These are phyloP conservation scores for Excoecaria agallocha DNA, from an alignment of 345 rosid species.

Conservation along the genomic window DNA sequence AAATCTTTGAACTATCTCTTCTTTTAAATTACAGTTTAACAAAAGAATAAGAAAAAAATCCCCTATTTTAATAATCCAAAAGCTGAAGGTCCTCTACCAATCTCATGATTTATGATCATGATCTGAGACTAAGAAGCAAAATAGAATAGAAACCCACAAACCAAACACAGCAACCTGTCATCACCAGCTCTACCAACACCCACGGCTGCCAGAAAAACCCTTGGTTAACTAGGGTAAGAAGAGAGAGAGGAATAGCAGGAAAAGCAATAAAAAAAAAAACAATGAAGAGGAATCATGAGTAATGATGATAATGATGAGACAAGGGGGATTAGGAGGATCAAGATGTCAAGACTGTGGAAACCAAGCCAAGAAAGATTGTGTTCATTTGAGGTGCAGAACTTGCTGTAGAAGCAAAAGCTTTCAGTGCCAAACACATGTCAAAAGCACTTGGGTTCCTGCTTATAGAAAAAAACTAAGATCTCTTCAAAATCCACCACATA, in stretches of 20 bases:
- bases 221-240: not conserved
- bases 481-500: slow-evolving; percentile 7
- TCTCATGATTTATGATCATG: not conserved
- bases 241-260: not conserved
- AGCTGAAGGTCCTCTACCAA: not conserved
- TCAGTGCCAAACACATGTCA: slow-evolving; percentile 59
- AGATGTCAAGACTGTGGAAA: slow-evolving; percentile 75
- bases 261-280: not conserved
- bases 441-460: slow-evolving; percentile 75
- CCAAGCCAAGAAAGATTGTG: slow-evolving; percentile 64
- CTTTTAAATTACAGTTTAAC: not conserved
- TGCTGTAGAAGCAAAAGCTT: slow-evolving; percentile 59
- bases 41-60: not conserved
- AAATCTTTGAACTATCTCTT: not conserved
- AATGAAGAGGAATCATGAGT: not conserved
- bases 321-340: slow-evolving; percentile 21
- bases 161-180: not conserved
- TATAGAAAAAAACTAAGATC: slow-evolving; percentile 34
- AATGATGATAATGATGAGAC: slow-evolving; percentile 19
- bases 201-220: not conserved
- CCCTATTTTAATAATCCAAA: not conserved
- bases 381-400: slow-evolving; percentile 52
- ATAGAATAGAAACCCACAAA: not conserved
- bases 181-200: not conserved
- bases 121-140: not conserved